Evolutionary conservation across 2,329 filamentous ascomycete genomes (phyloP).

Genomic region (Aspergillus quadrilineatus): DNA sequence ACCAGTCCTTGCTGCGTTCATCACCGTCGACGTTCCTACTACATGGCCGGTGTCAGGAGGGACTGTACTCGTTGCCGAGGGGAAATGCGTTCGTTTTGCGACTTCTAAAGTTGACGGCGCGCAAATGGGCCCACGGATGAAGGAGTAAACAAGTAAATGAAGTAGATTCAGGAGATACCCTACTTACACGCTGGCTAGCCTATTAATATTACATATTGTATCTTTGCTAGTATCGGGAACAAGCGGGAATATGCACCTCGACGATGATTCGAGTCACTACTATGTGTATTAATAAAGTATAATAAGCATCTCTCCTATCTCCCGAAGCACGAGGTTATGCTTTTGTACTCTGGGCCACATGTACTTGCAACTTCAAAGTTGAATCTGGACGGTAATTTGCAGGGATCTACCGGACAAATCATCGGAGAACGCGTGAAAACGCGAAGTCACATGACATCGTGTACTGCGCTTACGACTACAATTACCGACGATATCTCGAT

Average conservation of each 20-base stretch:
- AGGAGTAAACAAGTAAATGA: not conserved
- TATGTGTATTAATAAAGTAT: no score
- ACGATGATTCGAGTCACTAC: no score
- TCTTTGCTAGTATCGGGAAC: no score
- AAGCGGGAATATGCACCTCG: no score
- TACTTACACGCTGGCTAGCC: no score
- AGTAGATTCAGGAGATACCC: no score
- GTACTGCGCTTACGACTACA: not conserved
- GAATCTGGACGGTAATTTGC: not conserved
- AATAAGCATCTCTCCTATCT: no score
- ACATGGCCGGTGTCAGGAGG: slow-evolving; percentile 13
- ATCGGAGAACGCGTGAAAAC: not conserved
- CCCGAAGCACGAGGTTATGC: no score
- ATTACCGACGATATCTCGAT: not conserved
- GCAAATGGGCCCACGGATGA: slow-evolving; percentile 7
- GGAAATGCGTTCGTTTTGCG: slow-evolving; percentile 18
- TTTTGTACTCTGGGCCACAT: not conserved
- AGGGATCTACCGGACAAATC: not conserved
- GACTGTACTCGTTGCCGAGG: slow-evolving; percentile 15
- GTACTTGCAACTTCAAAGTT: not conserved
- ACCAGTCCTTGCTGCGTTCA: slow-evolving; percentile 16
- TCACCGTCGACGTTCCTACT: slow-evolving; percentile 16
- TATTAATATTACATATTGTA: no score
- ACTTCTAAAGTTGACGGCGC: slow-evolving; percentile 14
- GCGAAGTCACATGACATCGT: not conserved